Percentiles rank a stretch among this genome's conserved stretches.
phyloP scores from a whole-genome alignment of 163 green algal species.

The Scenedesmus sp. region DNA sequence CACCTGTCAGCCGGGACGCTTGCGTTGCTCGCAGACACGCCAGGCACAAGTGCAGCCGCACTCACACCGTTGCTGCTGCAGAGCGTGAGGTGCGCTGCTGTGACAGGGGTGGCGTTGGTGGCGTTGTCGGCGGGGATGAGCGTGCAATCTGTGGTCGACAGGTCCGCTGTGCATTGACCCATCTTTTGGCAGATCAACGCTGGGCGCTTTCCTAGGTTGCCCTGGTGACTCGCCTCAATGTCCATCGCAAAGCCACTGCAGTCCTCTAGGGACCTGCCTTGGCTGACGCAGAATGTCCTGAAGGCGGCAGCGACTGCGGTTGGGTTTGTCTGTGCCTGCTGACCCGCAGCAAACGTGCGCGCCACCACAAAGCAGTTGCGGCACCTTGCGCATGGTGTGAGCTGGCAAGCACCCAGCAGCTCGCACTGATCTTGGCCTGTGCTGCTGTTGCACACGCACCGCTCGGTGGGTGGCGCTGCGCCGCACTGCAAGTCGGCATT shows the following conservation, averaged over 20 bases:
- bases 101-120: not conserved
- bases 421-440: conserved; percentile 14
- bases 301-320: conserved; percentile 4
- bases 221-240: conserved; percentile 12
- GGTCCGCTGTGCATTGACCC: not conserved
- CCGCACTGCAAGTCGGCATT: not conserved
- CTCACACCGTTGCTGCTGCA: not conserved
- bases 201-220: conserved; percentile 16
- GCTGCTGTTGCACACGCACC: conserved; percentile 17
- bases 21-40: not conserved
- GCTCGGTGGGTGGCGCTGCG: not conserved
- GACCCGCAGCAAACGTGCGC: not conserved
- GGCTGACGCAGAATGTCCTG: not conserved
- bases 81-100: not conserved
- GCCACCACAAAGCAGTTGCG: not conserved
- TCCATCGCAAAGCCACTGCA: not conserved
- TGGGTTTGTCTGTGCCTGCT: not conserved
- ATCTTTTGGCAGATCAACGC: conserved; percentile 12
- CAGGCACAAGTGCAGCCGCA: not conserved
- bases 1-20: not conserved
- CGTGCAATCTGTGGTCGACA: not conserved
- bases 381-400: conserved; percentile 25
- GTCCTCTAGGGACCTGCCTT: not conserved
- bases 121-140: not conserved
- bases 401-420: not conserved